Base-by-base conservation (phyloP, 2,329 filamentous ascomycete species). In the Ascomycota sp. region DNA sequence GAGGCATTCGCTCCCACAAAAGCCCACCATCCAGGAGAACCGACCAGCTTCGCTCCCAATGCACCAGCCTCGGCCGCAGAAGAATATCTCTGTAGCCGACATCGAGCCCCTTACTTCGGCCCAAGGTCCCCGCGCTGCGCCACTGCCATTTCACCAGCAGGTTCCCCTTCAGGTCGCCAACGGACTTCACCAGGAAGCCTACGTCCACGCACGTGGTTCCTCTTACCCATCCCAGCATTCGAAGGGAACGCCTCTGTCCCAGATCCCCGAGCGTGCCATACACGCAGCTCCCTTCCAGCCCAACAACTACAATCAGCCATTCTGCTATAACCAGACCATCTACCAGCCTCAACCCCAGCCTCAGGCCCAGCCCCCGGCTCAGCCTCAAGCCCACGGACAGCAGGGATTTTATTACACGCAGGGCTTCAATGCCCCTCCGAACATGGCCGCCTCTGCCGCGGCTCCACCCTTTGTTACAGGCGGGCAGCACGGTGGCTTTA, bases 1-100 rank as follows among this genome's bases (percentile, higher is more conserved):
- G 45, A 63, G 55, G 9, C 64, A 71, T 41, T 63, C 64, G 21
- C 61, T 70, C 21, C 67, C 64, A 10, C 66, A 68, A 46, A 70
- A 66, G 47, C 68, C 68, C 25, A 52, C 55, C 13, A 64, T 67
- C 51, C 61, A 68, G 42, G 67, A 74, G 47, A 71, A 61, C 42
- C 57, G 62, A 10, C 45, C 45, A 30, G 53, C 61, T 6, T 52
- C 57, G 30, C 59, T 68, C 42, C 68, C 82, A 1, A 92, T 95
- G 73, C 81, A 95, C 50, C 89, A 95, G 51, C 89, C 89, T 37
- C 76, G 81, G 34, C 86, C 89, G 7, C 84, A 95, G 53, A 95
- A 95, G 61, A 67, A 83, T 6, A 81, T 95, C 26, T 93, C 84
- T 8, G 73, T 95, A 37, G 80, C 82, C 37, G 83, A 82, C 45